These are phyloP conservation scores for Phytophthora litchii DNA, from an alignment of 352 stramenopile genomes.

Conservation along the genomic window DNA sequence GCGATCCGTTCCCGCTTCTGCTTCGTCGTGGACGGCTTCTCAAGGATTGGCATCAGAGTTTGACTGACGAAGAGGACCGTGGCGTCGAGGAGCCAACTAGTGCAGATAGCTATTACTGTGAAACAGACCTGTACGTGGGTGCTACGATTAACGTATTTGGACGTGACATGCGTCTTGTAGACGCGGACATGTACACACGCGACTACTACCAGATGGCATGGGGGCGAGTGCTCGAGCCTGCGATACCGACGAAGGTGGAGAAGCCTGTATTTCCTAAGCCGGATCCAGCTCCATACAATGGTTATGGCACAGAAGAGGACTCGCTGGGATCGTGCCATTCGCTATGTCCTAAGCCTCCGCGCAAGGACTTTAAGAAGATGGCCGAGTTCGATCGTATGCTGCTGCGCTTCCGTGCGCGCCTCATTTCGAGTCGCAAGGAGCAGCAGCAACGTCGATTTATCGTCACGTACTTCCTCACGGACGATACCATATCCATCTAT, in stretches of 20 bases:
- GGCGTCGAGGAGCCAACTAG: constrained; percentile 74
- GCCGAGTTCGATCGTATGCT: constrained; percentile 77
- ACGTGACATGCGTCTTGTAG: constrained; percentile 71
- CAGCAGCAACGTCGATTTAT: constrained; percentile 81
- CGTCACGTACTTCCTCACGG: constrained; percentile 82
- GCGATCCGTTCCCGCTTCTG: constrained; percentile 81
- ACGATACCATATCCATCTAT: constrained; percentile 81
- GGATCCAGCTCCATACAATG: constrained; percentile 70
- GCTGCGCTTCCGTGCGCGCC: constrained; percentile 69
- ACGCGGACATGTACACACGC: constrained; percentile 80
- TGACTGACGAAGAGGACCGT: constrained; percentile 76
- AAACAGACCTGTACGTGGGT: constrained; percentile 69
- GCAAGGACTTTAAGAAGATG: constrained; percentile 87
- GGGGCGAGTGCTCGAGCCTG: constrained; percentile 48
- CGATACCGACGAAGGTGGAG: constrained; percentile 52
- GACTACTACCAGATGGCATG: constrained; percentile 78
- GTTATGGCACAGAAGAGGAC: constrained; percentile 79
- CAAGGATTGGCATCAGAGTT: constrained; percentile 69
- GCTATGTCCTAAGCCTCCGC: constrained; percentile 71
- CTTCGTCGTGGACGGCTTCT: constrained; percentile 66
- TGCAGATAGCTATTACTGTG: constrained; percentile 72
- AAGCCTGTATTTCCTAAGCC: constrained; percentile 59
- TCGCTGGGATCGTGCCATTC: constrained; percentile 69
- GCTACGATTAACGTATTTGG: constrained; percentile 75
- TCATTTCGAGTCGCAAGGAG: constrained; percentile 79